Percentiles rank a stretch among this genome's conserved stretches.
These are phyloP conservation scores for Chlorella vulgaris DNA, from an alignment of 139 green algal genomes.

Conservation along the genomic window DNA sequence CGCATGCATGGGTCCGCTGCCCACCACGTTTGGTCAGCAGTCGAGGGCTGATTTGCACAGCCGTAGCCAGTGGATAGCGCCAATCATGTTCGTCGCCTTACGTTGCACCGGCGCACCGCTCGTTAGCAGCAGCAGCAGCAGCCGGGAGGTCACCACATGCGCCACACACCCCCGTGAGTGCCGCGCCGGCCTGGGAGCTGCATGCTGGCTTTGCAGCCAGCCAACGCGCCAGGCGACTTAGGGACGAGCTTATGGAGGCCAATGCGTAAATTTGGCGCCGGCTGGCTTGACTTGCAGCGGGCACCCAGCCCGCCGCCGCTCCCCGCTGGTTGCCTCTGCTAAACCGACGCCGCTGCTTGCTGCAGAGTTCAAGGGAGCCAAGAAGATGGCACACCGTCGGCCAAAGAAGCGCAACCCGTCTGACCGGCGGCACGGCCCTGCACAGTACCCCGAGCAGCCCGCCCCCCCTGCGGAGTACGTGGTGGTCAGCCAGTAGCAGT, in stretches of 20 bases:
- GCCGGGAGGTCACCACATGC: slow-evolving; percentile 12
- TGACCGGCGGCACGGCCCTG: slow-evolving; percentile 33
- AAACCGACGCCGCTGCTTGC: too few species aligned
- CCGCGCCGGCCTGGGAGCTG: background rate
- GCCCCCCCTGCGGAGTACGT: slow-evolving; percentile 23
- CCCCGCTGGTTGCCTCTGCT: too few species aligned
- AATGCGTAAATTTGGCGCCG: background rate
- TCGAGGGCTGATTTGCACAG: too few species aligned
- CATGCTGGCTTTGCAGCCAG: background rate
- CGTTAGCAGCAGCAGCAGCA: background rate
- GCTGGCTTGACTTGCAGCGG: too few species aligned
- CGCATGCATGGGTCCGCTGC: too few species aligned
- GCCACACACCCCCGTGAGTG: slow-evolving; percentile 30
- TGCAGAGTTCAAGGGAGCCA: slow-evolving; percentile 31
- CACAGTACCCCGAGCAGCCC: background rate
- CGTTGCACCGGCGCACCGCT: background rate
- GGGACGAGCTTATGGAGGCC: background rate
- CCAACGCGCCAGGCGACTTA: background rate
- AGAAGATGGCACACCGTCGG: slow-evolving; percentile 33
- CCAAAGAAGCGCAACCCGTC: slow-evolving; percentile 29
- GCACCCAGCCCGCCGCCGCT: too few species aligned
- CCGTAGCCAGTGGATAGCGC: too few species aligned
- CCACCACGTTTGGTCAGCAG: too few species aligned
- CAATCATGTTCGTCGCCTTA: slow-evolving; percentile 14
- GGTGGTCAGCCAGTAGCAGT: slow-evolving; percentile 14